Percentiles rank a stretch among this genome's conserved stretches.
Conservation (phyloP, 202 grass and related monocot species). For the Bolboschoenoplectus hybrid region DNA sequence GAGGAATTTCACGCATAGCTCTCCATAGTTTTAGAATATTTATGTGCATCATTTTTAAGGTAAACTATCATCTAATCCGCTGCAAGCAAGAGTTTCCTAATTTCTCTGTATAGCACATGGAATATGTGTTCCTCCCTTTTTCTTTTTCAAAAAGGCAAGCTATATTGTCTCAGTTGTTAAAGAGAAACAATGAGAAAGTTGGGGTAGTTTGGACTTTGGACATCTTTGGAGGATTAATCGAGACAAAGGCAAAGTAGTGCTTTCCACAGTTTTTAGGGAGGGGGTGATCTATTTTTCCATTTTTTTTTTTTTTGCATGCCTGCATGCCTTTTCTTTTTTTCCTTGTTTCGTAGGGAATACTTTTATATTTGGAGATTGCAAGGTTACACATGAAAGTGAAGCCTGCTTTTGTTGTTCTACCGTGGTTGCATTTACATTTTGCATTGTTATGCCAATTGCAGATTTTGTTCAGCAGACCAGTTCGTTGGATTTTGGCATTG, state of each 20-base stretch:
- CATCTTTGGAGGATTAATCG: not conserved
- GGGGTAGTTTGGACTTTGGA: not conserved
- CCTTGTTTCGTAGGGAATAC: not conserved
- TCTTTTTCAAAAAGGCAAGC: not conserved
- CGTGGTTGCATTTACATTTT: slow-evolving; percentile 11
- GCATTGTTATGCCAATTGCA: slow-evolving; percentile 39
- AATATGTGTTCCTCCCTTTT: not conserved
- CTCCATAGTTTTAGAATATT: not conserved
- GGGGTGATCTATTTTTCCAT: not conserved
- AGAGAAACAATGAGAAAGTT: slow-evolving; percentile 17
- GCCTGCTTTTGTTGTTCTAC: not conserved
- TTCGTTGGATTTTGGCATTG: slow-evolving; percentile 92
- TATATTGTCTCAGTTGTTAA: not conserved
- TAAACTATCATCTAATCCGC: not conserved
- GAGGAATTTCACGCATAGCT: not conserved
- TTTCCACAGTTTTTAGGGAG: not conserved
- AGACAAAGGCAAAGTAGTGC: slow-evolving; percentile 10
- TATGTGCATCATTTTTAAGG: slow-evolving; percentile 5
- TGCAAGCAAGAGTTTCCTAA: not conserved
- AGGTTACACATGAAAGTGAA: not conserved
- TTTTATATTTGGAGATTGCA: slow-evolving; percentile 4
- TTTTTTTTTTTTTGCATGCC: not conserved
- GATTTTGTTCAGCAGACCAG: slow-evolving; percentile 87
- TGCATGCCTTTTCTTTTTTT: not conserved
- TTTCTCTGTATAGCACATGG: slow-evolving; percentile 2